Evolutionary conservation across 257 asterid species (phyloP), one percentile per base, ranked within the genome.

Genomic region (Fraxinus americana): DNA sequence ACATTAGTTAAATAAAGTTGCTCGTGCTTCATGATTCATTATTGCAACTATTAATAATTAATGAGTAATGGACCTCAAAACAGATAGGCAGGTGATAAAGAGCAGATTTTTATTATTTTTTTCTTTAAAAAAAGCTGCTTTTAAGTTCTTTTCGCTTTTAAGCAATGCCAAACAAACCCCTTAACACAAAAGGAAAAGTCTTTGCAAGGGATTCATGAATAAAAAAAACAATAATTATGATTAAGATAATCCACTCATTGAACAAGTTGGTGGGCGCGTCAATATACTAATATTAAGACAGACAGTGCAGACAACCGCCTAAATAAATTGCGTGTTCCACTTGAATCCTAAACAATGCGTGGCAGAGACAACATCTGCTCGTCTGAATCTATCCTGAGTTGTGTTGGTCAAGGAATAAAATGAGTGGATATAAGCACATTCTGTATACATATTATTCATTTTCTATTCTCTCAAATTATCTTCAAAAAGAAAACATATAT

Each of bases 331-430:
- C 78, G 38, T 43, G 78, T 65, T 73, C 43, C 8, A 29, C 1
- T 29, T 29, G 8, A 38, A 7, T 38, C 43, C 43, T 2, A 23
- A 27, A 19, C 10, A 77, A 71, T 71, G 29, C 52, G 63, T 17
- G 73, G 66, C 65, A 70, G 52, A 67, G 50, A 76, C 50, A 67
- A 67, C 73, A 19, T n/a, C 30, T 30, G 79, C 30, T 67, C 19
- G 23, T 43, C 45, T 67, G 23, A 19, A 57, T 57, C 27, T 19
- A 19, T 57, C 13, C 13, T 57, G 66, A 57, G 27, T 12, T 39
- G 45, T 9, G 1, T 39, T 39, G 45, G 14, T 39, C 13, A 39
- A 39, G 13, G 45, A 2, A 9, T 9, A 39, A 39, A 36, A 39
- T 8, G 45, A 39, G 9, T 8, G 3, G 29, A n/a, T 7, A 57